Evolutionary conservation across 2,329 filamentous ascomycete species (phyloP).

Genomic region (Exophiala oligosperma): DNA sequence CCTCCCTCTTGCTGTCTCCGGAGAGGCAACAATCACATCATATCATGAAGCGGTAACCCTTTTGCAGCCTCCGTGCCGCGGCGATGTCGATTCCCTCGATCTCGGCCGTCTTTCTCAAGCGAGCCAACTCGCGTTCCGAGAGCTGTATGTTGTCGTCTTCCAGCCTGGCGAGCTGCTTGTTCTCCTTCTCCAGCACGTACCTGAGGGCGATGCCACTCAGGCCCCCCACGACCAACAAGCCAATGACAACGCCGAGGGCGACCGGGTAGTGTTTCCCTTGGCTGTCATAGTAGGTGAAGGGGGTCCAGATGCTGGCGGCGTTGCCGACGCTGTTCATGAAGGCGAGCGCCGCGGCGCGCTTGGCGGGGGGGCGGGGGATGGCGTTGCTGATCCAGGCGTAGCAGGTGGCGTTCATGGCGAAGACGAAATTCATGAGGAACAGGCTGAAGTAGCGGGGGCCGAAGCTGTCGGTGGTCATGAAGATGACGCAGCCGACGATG

Average conservation of each 20-base stretch:
- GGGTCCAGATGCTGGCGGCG: constrained; percentile 53
- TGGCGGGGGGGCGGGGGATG: constrained; percentile 54
- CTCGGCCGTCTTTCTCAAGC: constrained; percentile 52
- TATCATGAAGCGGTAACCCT: constrained; percentile 56
- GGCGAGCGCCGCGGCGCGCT: constrained; percentile 55
- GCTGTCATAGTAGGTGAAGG: constrained; percentile 44
- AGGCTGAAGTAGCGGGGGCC: constrained; percentile 57
- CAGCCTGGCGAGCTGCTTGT: constrained; percentile 51
- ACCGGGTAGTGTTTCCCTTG: neutral
- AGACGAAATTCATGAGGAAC: constrained; percentile 59
- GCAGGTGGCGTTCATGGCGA: constrained; percentile 53
- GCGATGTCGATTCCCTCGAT: constrained; percentile 53
- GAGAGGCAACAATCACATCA: constrained; percentile 28
- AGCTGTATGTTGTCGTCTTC: constrained; percentile 50
- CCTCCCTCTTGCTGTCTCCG: no score
- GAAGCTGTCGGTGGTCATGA: constrained; percentile 54
- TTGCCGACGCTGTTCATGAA: constrained; percentile 58
- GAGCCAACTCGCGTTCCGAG: constrained; percentile 48
- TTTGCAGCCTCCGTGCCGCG: constrained; percentile 52
- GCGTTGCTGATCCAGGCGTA: constrained; percentile 53
- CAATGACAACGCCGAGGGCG: constrained; percentile 39
- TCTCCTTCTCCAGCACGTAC: constrained; percentile 45
- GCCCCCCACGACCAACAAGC: constrained; percentile 39
- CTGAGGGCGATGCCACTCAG: constrained; percentile 40
- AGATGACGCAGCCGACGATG: constrained; percentile 54